These are phyloP conservation scores for Pulicaria dysenterica DNA, from an alignment of 129 eudicot species.

Conservation along the genomic window DNA sequence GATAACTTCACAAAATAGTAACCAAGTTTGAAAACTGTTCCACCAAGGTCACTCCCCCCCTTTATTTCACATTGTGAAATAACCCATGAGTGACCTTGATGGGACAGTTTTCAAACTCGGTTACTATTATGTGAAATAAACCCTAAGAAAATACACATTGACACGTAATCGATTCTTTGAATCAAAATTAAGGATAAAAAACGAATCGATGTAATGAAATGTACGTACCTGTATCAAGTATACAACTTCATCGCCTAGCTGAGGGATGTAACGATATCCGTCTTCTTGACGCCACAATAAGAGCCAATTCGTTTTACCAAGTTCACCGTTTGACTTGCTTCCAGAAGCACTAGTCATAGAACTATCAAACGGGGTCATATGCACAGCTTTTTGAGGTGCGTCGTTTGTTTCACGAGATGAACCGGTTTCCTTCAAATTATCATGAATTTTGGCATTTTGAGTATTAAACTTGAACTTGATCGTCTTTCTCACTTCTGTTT, in stretches of 20 bases:
- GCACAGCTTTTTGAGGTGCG: conserved; percentile 38
- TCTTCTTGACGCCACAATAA: conserved; percentile 64
- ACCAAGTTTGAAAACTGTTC: too few species aligned
- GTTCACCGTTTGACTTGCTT: conserved; percentile 32
- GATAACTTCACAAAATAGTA: too few species aligned
- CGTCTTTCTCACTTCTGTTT: conserved; percentile 24
- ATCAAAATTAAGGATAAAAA: too few species aligned
- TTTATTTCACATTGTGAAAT: too few species aligned
- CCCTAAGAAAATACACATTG: too few species aligned
- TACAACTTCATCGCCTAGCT: conserved; percentile 79
- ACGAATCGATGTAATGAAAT: too few species aligned
- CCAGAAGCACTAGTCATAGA: conserved; percentile 40
- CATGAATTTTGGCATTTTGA: conserved; percentile 22
- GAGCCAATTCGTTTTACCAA: conserved; percentile 67
- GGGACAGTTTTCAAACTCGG: too few species aligned
- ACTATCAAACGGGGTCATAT: conserved; percentile 24
- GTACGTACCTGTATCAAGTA: conserved; percentile 73
- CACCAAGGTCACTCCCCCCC: too few species aligned
- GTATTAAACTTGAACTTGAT: conserved; percentile 30
- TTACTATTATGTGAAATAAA: too few species aligned
- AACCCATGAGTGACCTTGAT: too few species aligned
- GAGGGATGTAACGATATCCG: conserved; percentile 88
- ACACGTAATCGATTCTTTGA: too few species aligned
- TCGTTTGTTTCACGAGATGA: conserved; percentile 37
- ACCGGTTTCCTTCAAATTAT: conserved; percentile 34